Conservation (phyloP, 441 rosid genomes). For the Populus hybrid region DNA sequence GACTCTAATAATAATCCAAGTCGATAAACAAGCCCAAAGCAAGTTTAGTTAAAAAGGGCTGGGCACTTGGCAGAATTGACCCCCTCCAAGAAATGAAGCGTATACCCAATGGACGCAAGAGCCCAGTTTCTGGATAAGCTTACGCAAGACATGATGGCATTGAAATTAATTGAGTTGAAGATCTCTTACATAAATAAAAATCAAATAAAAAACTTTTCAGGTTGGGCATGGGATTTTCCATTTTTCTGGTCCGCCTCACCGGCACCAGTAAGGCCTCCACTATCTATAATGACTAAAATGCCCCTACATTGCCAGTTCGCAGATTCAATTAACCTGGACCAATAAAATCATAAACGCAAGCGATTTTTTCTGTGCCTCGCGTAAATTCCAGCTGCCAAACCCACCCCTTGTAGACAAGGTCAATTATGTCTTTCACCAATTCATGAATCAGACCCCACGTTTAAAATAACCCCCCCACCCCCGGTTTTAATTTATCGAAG, state of each 20-base stretch:
- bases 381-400: background rate
- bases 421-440: background rate
- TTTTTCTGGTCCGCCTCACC: too few relatives aligned
- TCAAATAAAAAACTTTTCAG: too few relatives aligned
- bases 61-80: too few relatives aligned
- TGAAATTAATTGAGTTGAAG: background rate
- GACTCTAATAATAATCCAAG: background rate
- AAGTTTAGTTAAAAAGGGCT: background rate
- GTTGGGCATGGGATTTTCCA: too few relatives aligned
- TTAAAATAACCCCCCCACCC: background rate
- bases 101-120: background rate
- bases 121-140: background rate
- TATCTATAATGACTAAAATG: background rate
- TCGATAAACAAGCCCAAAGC: too few relatives aligned
- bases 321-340: background rate
- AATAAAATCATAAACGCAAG: background rate
- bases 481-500: too few relatives aligned
- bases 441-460: background rate
- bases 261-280: background rate
- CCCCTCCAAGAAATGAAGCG: background rate
- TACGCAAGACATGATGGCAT: background rate
- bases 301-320: background rate
- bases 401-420: background rate
- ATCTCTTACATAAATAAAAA: background rate
- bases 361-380: background rate